Evolutionary conservation across 495 filamentous ascomycete genomes (phyloP).

Genomic region (Hapsidospora chrysogenum): DNA sequence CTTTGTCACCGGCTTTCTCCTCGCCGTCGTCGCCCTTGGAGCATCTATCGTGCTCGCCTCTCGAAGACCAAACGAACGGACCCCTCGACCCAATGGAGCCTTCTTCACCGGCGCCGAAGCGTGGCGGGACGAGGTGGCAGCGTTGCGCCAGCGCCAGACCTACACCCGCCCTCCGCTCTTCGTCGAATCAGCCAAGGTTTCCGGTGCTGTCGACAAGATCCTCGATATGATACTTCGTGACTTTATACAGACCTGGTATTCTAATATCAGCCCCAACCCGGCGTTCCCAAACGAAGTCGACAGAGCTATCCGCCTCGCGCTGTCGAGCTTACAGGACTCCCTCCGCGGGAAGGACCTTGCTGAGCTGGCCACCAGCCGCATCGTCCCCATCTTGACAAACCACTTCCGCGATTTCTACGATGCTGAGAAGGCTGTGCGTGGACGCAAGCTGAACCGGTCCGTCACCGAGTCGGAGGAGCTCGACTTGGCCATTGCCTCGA

Average conservation of each 20-base stretch:
- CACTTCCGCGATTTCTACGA: slow-evolving; percentile 85
- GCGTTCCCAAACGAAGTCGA: slow-evolving; percentile 77
- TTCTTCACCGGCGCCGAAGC: slow-evolving; percentile 44
- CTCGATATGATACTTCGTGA: slow-evolving; percentile 64
- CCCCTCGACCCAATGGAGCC: slow-evolving; percentile 26
- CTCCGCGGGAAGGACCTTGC: slow-evolving; percentile 60
- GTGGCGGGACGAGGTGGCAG: slow-evolving; percentile 54
- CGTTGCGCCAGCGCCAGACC: slow-evolving; percentile 34
- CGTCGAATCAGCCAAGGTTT: slow-evolving; percentile 61
- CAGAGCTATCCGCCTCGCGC: slow-evolving; percentile 54
- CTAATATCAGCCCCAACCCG: slow-evolving; percentile 63
- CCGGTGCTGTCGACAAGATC: slow-evolving; percentile 63
- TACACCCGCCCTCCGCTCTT: slow-evolving; percentile 47
- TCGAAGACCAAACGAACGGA: slow-evolving; percentile 22
- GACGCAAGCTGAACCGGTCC: slow-evolving; percentile 68
- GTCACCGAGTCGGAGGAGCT: slow-evolving; percentile 95
- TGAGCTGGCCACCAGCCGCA: slow-evolving; percentile 58
- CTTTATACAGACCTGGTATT: slow-evolving; percentile 82
- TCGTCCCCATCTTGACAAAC: slow-evolving; percentile 78
- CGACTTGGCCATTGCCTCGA: slow-evolving; percentile 81
- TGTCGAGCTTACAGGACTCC: slow-evolving; percentile 51
- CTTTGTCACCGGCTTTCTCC: slow-evolving; percentile 47
- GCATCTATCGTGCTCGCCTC: slow-evolving; percentile 46
- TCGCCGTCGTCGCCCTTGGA: slow-evolving; percentile 32
- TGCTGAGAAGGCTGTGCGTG: slow-evolving; percentile 74